These are phyloP conservation scores for Crithidia fasciculata DNA, from an alignment of 208 protist genomes.

Conservation along the genomic window DNA sequence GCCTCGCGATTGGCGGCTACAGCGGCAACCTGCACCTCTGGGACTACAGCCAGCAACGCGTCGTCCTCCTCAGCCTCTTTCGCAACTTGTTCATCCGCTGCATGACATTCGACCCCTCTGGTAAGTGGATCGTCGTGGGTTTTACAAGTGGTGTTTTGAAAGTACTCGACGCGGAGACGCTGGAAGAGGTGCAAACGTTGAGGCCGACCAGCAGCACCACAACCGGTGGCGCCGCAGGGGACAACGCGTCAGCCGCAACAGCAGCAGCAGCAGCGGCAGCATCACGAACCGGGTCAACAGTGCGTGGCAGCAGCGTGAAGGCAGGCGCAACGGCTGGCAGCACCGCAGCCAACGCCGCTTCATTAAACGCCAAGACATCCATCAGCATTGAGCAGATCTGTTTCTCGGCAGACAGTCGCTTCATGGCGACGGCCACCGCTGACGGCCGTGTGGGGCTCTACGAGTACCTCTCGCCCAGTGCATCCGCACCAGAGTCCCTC, in stretches of 20 bases:
- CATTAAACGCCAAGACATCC: slow-evolving; percentile 42
- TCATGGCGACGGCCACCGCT: slow-evolving; percentile 82
- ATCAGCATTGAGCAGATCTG: slow-evolving; percentile 75
- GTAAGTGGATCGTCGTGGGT: slow-evolving; percentile 84
- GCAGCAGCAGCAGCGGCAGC: slow-evolving; percentile 14
- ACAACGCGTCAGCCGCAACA: background rate
- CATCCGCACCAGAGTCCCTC: background rate
- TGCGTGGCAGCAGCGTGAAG: background rate
- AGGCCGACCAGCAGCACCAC: slow-evolving; percentile 10
- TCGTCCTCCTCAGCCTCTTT: slow-evolving; percentile 85
- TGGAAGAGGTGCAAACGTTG: slow-evolving; percentile 88
- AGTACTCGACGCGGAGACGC: slow-evolving; percentile 82
- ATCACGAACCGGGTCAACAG: background rate
- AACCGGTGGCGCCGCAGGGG: background rate
- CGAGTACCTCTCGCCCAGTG: slow-evolving; percentile 45
- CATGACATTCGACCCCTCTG: slow-evolving; percentile 89
- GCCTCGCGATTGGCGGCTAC: slow-evolving; percentile 84
- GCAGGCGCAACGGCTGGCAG: too few species aligned
- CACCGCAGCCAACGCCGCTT: too few species aligned
- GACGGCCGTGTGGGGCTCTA: slow-evolving; percentile 92
- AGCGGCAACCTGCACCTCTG: slow-evolving; percentile 92
- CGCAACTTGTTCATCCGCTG: slow-evolving; percentile 78
- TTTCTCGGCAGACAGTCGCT: slow-evolving; percentile 84
- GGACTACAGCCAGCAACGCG: slow-evolving; percentile 82
- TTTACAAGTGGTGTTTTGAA: slow-evolving; percentile 95